Evolutionary conservation across 257 asterid species (phyloP).

Genomic region (Mentha longifolia): DNA sequence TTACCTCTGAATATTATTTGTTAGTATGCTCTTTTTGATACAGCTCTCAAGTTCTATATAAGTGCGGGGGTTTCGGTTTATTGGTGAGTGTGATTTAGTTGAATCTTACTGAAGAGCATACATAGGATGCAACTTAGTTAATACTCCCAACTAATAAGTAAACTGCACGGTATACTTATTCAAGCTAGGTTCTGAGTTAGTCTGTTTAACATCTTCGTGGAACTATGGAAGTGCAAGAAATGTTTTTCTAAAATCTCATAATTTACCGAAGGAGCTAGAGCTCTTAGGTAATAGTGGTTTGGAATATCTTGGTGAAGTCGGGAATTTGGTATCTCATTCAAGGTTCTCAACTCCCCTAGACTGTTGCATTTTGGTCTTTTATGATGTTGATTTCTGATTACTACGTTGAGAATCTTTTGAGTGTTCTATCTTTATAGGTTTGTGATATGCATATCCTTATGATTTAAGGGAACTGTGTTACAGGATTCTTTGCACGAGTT

Average conservation of each 20-base stretch:
- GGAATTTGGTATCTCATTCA: no score
- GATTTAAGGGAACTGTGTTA: slow-evolving; percentile 39
- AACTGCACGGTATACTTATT: slow-evolving; percentile 7
- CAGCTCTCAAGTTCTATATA: not conserved
- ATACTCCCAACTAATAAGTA: not conserved
- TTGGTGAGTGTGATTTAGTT: not conserved
- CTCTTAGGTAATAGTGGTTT: slow-evolving; percentile 19
- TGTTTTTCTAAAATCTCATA: not conserved
- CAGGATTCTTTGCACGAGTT: no score
- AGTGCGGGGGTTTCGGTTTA: not conserved
- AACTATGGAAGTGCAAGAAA: not conserved
- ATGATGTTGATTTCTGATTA: slow-evolving; percentile 10
- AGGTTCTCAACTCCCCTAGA: no score
- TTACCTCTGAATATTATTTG: not conserved
- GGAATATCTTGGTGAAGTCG: not conserved
- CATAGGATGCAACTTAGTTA: slow-evolving; percentile 5
- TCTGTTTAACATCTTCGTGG: slow-evolving; percentile 4
- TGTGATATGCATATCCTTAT: slow-evolving; percentile 7
- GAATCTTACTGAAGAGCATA: not conserved
- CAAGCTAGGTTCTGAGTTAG: slow-evolving; percentile 7
- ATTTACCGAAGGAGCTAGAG: slow-evolving; percentile 11
- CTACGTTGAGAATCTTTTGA: slow-evolving; percentile 2
- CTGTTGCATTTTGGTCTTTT: no score
- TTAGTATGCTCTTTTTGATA: slow-evolving; percentile 6
- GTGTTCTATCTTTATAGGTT: slow-evolving; percentile 23